These are phyloP conservation scores for Solanum tarijense DNA, from an alignment of 257 asterid species.

Conservation along the genomic window DNA sequence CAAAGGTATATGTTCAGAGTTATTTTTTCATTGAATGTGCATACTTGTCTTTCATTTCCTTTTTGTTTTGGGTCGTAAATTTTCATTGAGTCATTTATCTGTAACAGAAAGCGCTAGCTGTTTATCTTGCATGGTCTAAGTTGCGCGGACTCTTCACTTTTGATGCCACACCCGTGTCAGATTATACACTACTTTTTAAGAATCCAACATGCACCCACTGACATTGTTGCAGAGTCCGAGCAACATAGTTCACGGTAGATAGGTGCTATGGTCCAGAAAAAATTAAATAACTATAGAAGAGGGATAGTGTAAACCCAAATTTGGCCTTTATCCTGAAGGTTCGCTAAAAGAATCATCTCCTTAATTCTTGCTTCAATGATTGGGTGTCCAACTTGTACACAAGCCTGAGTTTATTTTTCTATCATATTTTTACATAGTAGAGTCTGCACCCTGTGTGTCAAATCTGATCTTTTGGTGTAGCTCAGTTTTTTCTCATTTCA, in stretches of 20 bases:
- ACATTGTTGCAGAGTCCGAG: neutral
- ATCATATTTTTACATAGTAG: neutral
- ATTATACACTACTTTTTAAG: neutral
- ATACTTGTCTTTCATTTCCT: neutral
- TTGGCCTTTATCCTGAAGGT: neutral
- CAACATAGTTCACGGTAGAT: neutral
- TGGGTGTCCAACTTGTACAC: neutral
- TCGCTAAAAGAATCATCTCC: neutral
- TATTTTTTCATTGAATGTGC: neutral
- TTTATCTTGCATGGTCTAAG: neutral
- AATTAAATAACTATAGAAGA: neutral
- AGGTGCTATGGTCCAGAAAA: neutral
- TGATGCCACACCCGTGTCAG: neutral
- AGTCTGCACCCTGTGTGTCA: neutral
- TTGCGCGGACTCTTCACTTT: neutral
- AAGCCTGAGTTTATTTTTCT: neutral
- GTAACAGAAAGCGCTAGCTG: neutral
- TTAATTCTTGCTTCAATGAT: neutral
- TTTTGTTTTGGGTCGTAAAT: neutral
- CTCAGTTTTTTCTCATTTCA: neutral
- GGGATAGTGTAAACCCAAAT: neutral
- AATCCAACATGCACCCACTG: neutral
- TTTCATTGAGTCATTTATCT: neutral
- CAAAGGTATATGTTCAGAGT: conserved; percentile 43
- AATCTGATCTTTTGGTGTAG: neutral